Conservation (phyloP, 106 monocot species). For the Gastrodia elata region DNA sequence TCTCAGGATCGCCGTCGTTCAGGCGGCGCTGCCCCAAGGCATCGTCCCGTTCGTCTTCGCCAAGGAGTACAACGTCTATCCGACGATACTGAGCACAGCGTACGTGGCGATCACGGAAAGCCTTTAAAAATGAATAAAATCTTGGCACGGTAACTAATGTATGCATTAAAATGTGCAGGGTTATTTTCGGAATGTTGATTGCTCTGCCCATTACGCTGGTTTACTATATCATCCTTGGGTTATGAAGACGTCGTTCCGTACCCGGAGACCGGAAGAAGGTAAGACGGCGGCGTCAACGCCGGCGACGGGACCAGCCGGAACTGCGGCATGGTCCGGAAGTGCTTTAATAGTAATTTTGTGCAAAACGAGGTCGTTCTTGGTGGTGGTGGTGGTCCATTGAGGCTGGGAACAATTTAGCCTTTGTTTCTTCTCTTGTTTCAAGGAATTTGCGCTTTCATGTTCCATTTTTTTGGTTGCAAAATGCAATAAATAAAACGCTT, state of each 20-base stretch:
- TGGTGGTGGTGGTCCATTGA: no score
- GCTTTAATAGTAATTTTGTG: no score
- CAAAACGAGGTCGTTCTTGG: no score
- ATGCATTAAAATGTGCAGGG: background rate
- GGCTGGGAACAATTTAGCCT: no score
- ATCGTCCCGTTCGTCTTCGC: slow-evolving; percentile 64
- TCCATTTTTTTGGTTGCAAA: no score
- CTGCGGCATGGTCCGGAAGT: no score
- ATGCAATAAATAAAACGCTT: no score
- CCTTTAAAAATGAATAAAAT: background rate
- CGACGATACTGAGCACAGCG: slow-evolving; percentile 60
- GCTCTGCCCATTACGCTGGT: slow-evolving; percentile 32
- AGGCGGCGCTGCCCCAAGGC: slow-evolving; percentile 77
- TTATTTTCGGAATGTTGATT: slow-evolving; percentile 38
- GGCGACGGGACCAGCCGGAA: no score
- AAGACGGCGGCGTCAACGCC: no score
- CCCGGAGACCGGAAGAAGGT: no score
- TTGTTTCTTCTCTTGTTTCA: no score
- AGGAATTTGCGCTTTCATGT: no score
- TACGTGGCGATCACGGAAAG: slow-evolving; percentile 6
- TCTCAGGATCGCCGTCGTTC: slow-evolving; percentile 67
- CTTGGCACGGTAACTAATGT: background rate
- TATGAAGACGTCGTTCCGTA: slow-evolving; percentile 6
- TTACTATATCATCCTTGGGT: slow-evolving; percentile 27
- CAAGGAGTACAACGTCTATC: slow-evolving; percentile 66